These are phyloP conservation scores for Arctium lappa DNA, from an alignment of 129 eudicot genomes.

Conservation along the genomic window DNA sequence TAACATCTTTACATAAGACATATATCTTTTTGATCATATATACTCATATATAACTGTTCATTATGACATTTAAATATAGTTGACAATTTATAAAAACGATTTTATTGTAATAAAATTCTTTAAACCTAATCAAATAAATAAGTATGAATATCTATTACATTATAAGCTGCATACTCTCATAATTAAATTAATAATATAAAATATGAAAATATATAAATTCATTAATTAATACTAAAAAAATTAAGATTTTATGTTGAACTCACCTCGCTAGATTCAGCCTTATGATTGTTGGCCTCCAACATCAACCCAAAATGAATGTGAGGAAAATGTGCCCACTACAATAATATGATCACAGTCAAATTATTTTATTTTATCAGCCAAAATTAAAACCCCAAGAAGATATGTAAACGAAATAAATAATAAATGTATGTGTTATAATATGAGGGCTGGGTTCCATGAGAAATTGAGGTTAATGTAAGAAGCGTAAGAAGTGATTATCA, in stretches of 20 bases:
- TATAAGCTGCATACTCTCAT: too few relatives aligned
- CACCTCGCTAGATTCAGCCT: conserved; percentile 57
- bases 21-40: too few relatives aligned
- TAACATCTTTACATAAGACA: neutral
- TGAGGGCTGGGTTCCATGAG: too few relatives aligned
- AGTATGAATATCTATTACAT: neutral
- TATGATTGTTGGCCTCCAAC: conserved; percentile 71
- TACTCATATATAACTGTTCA: too few relatives aligned
- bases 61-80: neutral
- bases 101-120: neutral
- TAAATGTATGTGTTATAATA: neutral
- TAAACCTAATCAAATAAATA: neutral
- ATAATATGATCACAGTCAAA: neutral
- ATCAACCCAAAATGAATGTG: conserved; percentile 85
- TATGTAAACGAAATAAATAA: neutral
- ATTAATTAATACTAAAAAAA: neutral
- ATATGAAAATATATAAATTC: neutral
- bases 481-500: too few relatives aligned
- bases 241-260: neutral
- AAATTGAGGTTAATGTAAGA: too few relatives aligned
- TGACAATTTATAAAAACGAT: neutral
- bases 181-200: neutral
- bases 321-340: conserved; percentile 96
- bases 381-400: neutral
- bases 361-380: neutral